These are phyloP conservation scores for Haplosporangium gracile DNA, from an alignment of 192 early-diverging fungal species.

Conservation along the genomic window DNA sequence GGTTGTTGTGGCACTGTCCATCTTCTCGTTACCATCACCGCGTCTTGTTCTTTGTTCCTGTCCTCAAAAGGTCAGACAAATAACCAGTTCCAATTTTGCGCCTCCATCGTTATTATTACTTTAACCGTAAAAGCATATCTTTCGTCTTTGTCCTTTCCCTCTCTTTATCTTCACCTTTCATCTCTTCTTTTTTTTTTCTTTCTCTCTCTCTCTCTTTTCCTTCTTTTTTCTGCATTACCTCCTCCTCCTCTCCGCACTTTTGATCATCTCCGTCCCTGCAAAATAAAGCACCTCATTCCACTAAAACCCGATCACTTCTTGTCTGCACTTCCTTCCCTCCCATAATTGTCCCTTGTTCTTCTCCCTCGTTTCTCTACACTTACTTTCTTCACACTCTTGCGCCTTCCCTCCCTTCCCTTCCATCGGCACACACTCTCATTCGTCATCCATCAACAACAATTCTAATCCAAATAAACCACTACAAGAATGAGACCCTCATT, in stretches of 20 bases:
- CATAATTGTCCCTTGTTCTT: not conserved
- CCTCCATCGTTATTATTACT: not conserved
- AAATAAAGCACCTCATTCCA: too few species aligned
- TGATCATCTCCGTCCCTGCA: too few species aligned
- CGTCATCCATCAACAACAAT: not conserved
- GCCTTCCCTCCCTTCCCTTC: not conserved
- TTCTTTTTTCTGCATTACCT: not conserved
- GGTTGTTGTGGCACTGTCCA: not conserved
- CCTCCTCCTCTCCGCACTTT: not conserved
- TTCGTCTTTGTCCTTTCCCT: not conserved
- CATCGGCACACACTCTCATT: not conserved
- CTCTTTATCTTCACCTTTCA: not conserved
- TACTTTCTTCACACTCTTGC: not conserved
- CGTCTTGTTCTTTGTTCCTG: not conserved
- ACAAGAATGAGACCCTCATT: not conserved
- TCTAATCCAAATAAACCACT: not conserved
- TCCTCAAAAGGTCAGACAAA: not conserved
- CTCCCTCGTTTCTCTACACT: not conserved
- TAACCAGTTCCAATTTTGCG: too few species aligned
- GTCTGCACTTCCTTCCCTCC: too few species aligned
- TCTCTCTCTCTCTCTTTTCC: not conserved
- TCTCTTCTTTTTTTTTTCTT: not conserved
- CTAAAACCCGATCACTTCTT: too few species aligned
- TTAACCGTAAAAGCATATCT: too few species aligned
- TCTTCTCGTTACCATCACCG: not conserved